Base-by-base conservation (phyloP, 2,329 filamentous ascomycete genomes). In the Penicillium freii region DNA sequence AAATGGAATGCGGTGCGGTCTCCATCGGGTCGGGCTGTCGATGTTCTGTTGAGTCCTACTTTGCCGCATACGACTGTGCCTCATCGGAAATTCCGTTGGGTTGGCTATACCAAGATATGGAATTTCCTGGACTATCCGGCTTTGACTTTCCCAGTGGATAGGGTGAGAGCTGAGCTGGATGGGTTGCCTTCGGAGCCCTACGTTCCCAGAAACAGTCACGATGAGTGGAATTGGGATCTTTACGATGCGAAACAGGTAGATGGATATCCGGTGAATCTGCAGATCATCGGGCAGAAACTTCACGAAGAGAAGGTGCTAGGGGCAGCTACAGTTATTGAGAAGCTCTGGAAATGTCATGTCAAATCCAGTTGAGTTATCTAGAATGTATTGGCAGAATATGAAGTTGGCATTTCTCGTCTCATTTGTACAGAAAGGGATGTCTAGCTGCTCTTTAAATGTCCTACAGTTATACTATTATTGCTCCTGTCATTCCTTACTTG, bases 71-170 rank as follows among this genome's bases (percentile, higher is more conserved):
- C 81, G 0, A 79, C 83, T 1, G 79, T 75, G 10, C 70, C 76
- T 15, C 80, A 82, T 59, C 67, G 76, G 9, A 71, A 66, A 45
- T 72, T 78, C 42, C 68, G 73, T 15, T 81, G 78, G 78, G 77
- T 80, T 4, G 84, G 85, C 3, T 86, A 87, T 62, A 86, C 84
- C 1, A 85, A 85, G 64, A 76, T 86, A 7, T 86, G 83, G 79
- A 86, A 87, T 62, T 71, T 87, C 10, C 73, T 87, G 0, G 85
- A 88, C 65, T 88, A 87, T 62, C 76, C 83, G 0, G 80, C 84
- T 0, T 69, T 85, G 5, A 79, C 82, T 0, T 71, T 88, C 15
- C 85, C 85, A 0, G 80, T 79, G 15, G 83, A 82, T 0, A 69
- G 69, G 8, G 80, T 82, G 1, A 71, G 73, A 1, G 72, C 75